A percentile compares a stretch with the other conserved stretches of the same genome.
Conservation (phyloP, 176 grass and related monocot species). For the Phragmites australis region DNA sequence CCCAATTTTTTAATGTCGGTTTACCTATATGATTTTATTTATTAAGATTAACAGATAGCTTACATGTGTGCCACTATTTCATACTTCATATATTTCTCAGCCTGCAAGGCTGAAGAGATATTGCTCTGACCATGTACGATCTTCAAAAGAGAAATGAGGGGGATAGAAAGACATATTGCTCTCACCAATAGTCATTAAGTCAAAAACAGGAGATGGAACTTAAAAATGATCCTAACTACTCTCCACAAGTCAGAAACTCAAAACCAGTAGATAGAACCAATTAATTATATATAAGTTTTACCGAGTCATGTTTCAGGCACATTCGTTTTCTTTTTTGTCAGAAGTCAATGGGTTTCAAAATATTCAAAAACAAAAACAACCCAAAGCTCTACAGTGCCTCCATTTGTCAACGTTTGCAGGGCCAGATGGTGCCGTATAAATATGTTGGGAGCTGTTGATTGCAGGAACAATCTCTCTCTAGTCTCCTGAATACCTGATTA, state of each 20-base stretch:
- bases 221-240: background rate
- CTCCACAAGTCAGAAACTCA: background rate
- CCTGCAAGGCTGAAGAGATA: background rate
- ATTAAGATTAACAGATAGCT: background rate
- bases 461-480: background rate
- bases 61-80: background rate
- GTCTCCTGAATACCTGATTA: background rate
- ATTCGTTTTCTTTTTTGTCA: background rate
- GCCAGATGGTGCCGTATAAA: conserved; percentile 4
- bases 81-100: background rate
- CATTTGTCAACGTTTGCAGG: conserved; percentile 33
- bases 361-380: background rate
- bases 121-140: background rate
- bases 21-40: too few relatives aligned
- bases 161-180: background rate
- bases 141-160: background rate
- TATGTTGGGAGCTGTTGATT: background rate
- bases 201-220: background rate
- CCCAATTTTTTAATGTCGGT: too few relatives aligned
- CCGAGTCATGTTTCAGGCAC: background rate
- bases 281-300: background rate
- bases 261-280: background rate
- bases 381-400: background rate
- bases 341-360: conserved; percentile 32
- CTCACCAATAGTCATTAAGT: conserved; percentile 11